Conservation (phyloP, 192 early-diverging fungal genomes). For the Allomyces javanicus region DNA sequence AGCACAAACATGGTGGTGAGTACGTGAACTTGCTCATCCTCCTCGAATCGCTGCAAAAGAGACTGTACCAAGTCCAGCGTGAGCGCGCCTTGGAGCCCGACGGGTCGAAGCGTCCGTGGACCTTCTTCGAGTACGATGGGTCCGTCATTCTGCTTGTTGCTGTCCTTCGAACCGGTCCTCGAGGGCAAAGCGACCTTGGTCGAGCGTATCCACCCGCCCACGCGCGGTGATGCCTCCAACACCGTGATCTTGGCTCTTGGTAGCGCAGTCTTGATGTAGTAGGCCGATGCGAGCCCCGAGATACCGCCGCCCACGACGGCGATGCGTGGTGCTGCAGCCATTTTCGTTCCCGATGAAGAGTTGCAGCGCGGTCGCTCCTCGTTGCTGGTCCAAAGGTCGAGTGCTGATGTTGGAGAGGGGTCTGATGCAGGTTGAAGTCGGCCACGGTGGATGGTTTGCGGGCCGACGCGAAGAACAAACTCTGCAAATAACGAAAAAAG, state of each 20-base stretch:
- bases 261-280: slow-evolving; percentile 39
- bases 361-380: no score
- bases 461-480: no score
- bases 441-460: no score
- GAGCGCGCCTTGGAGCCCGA: slow-evolving; percentile 40
- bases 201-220: slow-evolving; percentile 77
- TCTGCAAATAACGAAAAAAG: no score
- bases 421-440: no score
- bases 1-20: background rate
- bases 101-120: slow-evolving; percentile 62
- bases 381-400: no score
- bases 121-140: slow-evolving; percentile 47
- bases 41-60: background rate
- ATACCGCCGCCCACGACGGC: slow-evolving; percentile 85
- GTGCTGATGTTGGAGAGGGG: no score
- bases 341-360: background rate
- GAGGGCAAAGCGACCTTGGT: slow-evolving; percentile 15
- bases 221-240: slow-evolving; percentile 41
- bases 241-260: slow-evolving; percentile 38
- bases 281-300: slow-evolving; percentile 66
- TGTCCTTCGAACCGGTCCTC: no score
- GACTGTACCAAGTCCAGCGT: slow-evolving; percentile 53
- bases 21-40: background rate
- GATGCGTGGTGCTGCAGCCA: slow-evolving; percentile 21
- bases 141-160: slow-evolving; percentile 6